These are phyloP conservation scores for Fulvia fulva DNA, from an alignment of 2,329 filamentous ascomycete species.

Conservation along the genomic window DNA sequence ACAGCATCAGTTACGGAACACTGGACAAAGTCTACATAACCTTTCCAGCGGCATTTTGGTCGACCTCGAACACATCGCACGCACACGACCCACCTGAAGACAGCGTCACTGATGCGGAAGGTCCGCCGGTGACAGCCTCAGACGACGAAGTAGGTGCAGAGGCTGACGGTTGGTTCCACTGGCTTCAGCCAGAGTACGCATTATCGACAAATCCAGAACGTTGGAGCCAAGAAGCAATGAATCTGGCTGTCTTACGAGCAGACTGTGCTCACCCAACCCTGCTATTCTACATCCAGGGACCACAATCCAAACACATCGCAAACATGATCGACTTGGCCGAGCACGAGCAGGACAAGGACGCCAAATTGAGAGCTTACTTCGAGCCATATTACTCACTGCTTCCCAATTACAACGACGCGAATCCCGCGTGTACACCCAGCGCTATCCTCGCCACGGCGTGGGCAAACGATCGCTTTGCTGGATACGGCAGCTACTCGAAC, in stretches of 20 bases:
- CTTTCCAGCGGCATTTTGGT: slow-evolving; percentile 75
- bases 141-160: neutral
- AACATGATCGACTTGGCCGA: slow-evolving; percentile 24
- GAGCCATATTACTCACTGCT: slow-evolving; percentile 72
- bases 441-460: slow-evolving; percentile 69
- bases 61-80: neutral
- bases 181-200: slow-evolving; percentile 68
- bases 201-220: slow-evolving; percentile 55
- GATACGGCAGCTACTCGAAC: slow-evolving; percentile 78
- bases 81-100: neutral
- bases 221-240: slow-evolving; percentile 64
- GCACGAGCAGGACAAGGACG: slow-evolving; percentile 47
- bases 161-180: slow-evolving; percentile 66
- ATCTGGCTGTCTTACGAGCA: slow-evolving; percentile 61
- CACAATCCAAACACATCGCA: slow-evolving; percentile 55
- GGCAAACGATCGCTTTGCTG: slow-evolving; percentile 73
- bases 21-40: slow-evolving; percentile 64
- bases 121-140: no score
- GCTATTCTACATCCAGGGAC: slow-evolving; percentile 75
- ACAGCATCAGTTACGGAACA: slow-evolving; percentile 64
- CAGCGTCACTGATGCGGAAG: neutral
- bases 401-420: slow-evolving; percentile 58
- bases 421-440: slow-evolving; percentile 58
- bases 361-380: slow-evolving; percentile 63
- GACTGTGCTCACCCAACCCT: slow-evolving; percentile 69